Percentiles rank a stretch among this genome's conserved stretches.
Evolutionary conservation across 2,329 filamentous ascomycete species (phyloP).

Genomic region (Didymellaceae sp.): DNA sequence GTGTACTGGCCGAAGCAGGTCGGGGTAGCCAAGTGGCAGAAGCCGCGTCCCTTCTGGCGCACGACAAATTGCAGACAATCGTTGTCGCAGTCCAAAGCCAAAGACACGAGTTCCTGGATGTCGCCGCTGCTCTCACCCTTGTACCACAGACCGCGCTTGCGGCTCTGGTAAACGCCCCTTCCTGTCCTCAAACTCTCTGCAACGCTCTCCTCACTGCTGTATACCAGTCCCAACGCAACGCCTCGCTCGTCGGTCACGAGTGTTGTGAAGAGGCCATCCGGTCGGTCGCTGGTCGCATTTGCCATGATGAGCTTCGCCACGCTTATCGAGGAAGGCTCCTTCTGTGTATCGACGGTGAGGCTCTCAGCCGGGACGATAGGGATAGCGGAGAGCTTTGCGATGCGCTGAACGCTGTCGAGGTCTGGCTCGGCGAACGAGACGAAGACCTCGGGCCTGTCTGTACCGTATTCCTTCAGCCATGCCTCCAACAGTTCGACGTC

Average conservation of each 20-base stretch:
- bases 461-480: conserved; percentile 58
- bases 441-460: conserved; percentile 57
- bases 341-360: conserved; percentile 70
- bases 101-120: conserved; percentile 83
- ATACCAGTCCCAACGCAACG: conserved; percentile 85
- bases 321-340: conserved; percentile 66
- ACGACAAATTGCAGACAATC: conserved; percentile 92
- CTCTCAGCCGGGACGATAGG: conserved; percentile 75
- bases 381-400: conserved; percentile 59
- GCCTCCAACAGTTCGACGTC: conserved; percentile 53
- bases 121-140: conserved; percentile 96
- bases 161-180: conserved; percentile 90
- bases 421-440: conserved; percentile 55
- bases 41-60: conserved; percentile 83
- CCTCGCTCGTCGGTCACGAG: conserved; percentile 90
- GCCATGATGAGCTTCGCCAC: conserved; percentile 74
- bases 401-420: conserved; percentile 49
- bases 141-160: conserved; percentile 94
- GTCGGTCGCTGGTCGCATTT: conserved; percentile 79
- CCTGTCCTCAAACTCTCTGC: conserved; percentile 82
- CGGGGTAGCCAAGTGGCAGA: conserved; percentile 92
- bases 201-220: conserved; percentile 91
- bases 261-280: conserved; percentile 85
- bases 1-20: conserved; percentile 88
- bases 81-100: conserved; percentile 90